Evolutionary conservation across 768 basidiomycete species (phyloP).

Genomic region (Agaricus sinodeliciosus): DNA sequence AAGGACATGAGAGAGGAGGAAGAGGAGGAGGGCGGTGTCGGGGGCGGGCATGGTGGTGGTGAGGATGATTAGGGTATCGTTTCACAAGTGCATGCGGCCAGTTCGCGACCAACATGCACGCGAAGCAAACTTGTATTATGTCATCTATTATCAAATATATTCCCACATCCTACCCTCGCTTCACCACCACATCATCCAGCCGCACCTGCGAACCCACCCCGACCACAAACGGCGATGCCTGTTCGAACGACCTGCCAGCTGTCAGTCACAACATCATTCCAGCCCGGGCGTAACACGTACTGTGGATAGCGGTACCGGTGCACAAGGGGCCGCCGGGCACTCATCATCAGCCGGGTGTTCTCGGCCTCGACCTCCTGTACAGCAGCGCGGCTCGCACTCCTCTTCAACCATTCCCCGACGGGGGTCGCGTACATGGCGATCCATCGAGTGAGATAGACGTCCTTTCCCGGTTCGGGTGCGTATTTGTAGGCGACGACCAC

Average conservation of each 20-base stretch:
- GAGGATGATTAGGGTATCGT: slow-evolving; percentile 6
- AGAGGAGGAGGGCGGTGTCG: slow-evolving; percentile 10
- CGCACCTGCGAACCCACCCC: slow-evolving; percentile 46
- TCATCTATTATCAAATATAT: slow-evolving; percentile 2
- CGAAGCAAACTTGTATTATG: slow-evolving; percentile 1
- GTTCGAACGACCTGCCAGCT: slow-evolving; percentile 44
- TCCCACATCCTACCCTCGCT: slow-evolving; percentile 18
- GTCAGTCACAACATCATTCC: not conserved
- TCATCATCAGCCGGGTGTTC: slow-evolving; percentile 34
- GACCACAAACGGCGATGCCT: slow-evolving; percentile 53
- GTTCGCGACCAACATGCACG: slow-evolving; percentile 6
- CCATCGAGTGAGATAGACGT: slow-evolving; percentile 61
- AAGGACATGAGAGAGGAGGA: slow-evolving; percentile 22
- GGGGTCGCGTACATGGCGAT: slow-evolving; percentile 53
- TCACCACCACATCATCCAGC: slow-evolving; percentile 25
- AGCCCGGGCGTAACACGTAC: slow-evolving; percentile 36
- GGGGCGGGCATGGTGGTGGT: slow-evolving; percentile 17
- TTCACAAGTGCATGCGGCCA: not conserved
- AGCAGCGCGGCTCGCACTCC: slow-evolving; percentile 53
- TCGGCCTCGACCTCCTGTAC: slow-evolving; percentile 36
- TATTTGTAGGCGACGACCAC: slow-evolving; percentile 57
- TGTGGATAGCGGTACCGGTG: slow-evolving; percentile 69
- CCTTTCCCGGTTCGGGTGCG: slow-evolving; percentile 54
- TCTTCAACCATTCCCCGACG: slow-evolving; percentile 43
- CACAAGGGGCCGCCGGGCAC: slow-evolving; percentile 39